These are phyloP conservation scores for Wickerhamiella pararugosa DNA, from an alignment of 1,139 yeast species.

Conservation along the genomic window DNA sequence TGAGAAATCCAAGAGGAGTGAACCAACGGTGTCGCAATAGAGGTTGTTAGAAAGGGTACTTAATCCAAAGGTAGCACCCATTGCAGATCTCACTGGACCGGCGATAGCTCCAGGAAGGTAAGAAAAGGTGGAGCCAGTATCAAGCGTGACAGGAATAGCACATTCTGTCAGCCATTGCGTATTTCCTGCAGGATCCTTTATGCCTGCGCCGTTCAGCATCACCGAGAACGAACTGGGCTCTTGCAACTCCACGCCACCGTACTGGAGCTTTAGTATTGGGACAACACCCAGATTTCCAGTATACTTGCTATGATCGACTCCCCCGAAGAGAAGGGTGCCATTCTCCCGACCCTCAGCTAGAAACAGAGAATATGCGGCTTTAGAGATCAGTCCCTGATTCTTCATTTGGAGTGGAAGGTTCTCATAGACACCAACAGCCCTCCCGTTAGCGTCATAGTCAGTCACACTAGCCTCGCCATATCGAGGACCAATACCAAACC, in stretches of 20 bases:
- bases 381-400: neutral
- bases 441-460: neutral
- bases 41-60: too few relatives aligned
- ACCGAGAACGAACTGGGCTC: slow-evolving; percentile 5
- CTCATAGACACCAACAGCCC: slow-evolving; percentile 2
- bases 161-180: slow-evolving; percentile 11
- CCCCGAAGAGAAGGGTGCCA: slow-evolving; percentile 46
- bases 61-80: too few relatives aligned
- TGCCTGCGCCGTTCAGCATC: slow-evolving; percentile 9
- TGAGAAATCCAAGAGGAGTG: neutral
- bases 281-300: slow-evolving; percentile 30
- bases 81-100: too few relatives aligned
- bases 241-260: neutral
- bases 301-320: slow-evolving; percentile 40
- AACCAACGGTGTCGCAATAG: slow-evolving; percentile 1
- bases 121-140: slow-evolving; percentile 19
- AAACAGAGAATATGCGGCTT: slow-evolving; percentile 24
- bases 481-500: slow-evolving; percentile 4
- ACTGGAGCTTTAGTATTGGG: slow-evolving; percentile 14
- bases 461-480: slow-evolving; percentile 7
- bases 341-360: slow-evolving; percentile 30
- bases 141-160: slow-evolving; percentile 14
- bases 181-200: neutral
- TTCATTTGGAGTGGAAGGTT: slow-evolving; percentile 1
- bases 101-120: slow-evolving; percentile 12